Percentiles rank a stretch among this genome's conserved stretches.
Evolutionary conservation across 345 rosid species (phyloP).

Genomic region (Cardamine chenopodiifolia): DNA sequence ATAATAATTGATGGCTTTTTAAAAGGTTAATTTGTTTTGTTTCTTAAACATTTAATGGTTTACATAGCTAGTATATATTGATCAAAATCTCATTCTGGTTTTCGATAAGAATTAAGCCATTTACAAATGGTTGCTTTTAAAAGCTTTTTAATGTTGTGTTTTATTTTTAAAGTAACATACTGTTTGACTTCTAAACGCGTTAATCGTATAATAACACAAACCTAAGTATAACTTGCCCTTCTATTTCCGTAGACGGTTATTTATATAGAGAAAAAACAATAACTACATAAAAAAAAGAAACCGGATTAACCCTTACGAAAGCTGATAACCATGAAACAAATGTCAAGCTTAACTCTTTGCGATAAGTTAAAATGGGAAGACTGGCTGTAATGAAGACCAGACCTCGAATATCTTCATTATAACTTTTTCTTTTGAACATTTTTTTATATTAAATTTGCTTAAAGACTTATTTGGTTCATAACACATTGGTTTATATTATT

Average conservation of each 20-base stretch:
- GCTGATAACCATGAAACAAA: neutral
- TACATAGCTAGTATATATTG: neutral
- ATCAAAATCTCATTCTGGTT: conserved; percentile 11
- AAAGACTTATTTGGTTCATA: neutral
- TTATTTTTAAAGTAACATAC: neutral
- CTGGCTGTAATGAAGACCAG: neutral
- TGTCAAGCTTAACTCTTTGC: neutral
- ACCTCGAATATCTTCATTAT: neutral
- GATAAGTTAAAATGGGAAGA: neutral
- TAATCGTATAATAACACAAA: neutral
- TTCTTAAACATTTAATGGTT: conserved; percentile 11
- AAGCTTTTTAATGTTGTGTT: neutral
- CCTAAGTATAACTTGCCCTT: neutral
- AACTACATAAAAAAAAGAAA: neutral
- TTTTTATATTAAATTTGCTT: neutral
- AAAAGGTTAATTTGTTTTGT: conserved; percentile 33
- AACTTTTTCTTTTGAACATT: neutral
- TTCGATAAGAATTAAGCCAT: neutral
- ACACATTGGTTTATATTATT: neutral
- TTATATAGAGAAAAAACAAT: too few species aligned
- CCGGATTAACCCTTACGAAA: neutral
- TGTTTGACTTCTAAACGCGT: neutral
- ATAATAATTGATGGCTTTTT: conserved; percentile 33
- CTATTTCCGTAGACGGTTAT: neutral
- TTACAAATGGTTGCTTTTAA: neutral